Percentiles rank a stretch among this genome's conserved stretches.
Conservation (phyloP, 805 yeast genomes). For the Sugiyamaella floridensis region DNA sequence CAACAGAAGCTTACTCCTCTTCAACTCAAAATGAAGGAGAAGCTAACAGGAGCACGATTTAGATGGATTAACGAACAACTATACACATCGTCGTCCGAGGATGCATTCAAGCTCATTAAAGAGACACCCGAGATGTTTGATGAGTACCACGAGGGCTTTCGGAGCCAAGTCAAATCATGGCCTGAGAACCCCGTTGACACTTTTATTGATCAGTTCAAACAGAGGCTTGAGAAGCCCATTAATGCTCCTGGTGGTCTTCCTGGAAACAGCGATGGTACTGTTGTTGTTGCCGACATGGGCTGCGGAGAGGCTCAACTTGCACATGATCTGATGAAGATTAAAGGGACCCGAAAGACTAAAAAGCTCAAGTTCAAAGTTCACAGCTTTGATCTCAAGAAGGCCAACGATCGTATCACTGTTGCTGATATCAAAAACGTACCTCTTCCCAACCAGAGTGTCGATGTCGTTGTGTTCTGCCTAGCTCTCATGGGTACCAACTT, state of each 20-base stretch:
- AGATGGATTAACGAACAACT: conserved; percentile 97
- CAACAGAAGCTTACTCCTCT: conserved; percentile 22
- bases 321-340: conserved; percentile 45
- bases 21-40: conserved; percentile 93
- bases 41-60: conserved; percentile 89
- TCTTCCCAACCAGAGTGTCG: conserved; percentile 65
- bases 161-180: conserved; percentile 94
- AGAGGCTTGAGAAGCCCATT: conserved; percentile 47
- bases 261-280: conserved; percentile 41
- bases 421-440: conserved; percentile 94
- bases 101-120: conserved; percentile 64
- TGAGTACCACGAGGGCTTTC: conserved; percentile 92
- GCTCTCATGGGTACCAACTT: conserved; percentile 98
- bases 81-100: conserved; percentile 77
- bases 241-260: conserved; percentile 97
- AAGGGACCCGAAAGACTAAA: conserved; percentile 30
- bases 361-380: conserved; percentile 51
- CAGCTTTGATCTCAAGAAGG: conserved; percentile 85
- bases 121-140: conserved; percentile 85
- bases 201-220: conserved; percentile 63
- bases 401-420: conserved; percentile 87
- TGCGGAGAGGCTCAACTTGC: conserved; percentile 96
- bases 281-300: conserved; percentile 96
- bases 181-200: conserved; percentile 98
- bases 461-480: conserved; percentile 86